A percentile compares a stretch with the other conserved stretches of the same genome.
phyloP scores from a whole-genome alignment of 2,329 filamentous ascomycete genomes.

The Aureobasidium sp. region DNA sequence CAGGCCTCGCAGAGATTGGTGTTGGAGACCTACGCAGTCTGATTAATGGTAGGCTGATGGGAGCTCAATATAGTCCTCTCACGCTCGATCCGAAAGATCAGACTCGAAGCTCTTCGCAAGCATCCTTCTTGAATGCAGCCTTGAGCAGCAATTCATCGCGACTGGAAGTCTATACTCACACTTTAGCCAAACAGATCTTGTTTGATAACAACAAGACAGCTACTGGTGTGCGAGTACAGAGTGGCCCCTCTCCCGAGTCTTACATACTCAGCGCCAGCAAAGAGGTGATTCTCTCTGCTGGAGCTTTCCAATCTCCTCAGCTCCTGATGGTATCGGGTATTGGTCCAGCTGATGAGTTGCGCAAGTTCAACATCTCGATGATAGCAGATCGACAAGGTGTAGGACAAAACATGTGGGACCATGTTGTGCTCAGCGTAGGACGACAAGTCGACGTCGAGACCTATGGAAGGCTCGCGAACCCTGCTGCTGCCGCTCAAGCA shows the following conservation, averaged over 20 bases:
- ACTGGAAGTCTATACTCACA: conserved; percentile 24
- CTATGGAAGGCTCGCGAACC: conserved; percentile 13
- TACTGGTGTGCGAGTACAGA: conserved; percentile 23
- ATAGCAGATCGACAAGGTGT: conserved; percentile 24
- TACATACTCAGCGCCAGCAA: conserved; percentile 35
- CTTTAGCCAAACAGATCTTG: conserved; percentile 28
- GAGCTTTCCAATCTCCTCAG: conserved; percentile 21
- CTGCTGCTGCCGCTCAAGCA: conserved; percentile 16
- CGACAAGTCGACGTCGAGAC: conserved; percentile 22
- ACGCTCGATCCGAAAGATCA: conserved; percentile 23
- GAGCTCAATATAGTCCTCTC: conserved; percentile 16
- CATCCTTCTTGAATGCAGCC: conserved; percentile 25
- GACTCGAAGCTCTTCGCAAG: conserved; percentile 22
- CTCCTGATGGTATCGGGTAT: conserved; percentile 25
- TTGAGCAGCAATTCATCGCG: conserved; percentile 15
- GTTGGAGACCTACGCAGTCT: conserved; percentile 24
- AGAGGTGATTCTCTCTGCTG: conserved; percentile 29
- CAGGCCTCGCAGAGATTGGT: conserved; percentile 25
- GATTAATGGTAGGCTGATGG: conserved; percentile 19
- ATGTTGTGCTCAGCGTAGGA: conserved; percentile 32
- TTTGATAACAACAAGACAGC: conserved; percentile 20
- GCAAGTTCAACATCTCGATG: conserved; percentile 25
- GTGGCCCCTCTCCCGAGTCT: conserved; percentile 18
- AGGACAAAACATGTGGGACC: conserved; percentile 25
- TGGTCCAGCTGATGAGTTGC: conserved; percentile 28